Percentiles rank a stretch among this genome's conserved stretches.
phyloP scores from a whole-genome alignment of 495 filamentous ascomycete species.

The Glutinoglossum americanum region DNA sequence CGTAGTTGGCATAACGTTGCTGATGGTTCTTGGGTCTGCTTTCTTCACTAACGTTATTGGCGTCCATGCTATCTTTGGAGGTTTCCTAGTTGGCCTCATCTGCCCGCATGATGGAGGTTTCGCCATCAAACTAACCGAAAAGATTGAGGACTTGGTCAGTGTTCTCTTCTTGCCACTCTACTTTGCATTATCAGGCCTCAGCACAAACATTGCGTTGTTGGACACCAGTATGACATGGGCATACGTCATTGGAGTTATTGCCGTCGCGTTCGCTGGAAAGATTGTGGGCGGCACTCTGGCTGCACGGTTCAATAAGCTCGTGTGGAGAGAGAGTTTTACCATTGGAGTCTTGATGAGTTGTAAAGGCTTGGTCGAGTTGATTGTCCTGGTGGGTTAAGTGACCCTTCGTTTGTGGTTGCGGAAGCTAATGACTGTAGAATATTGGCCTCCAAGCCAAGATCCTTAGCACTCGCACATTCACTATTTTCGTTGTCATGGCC shows the following conservation, averaged over 20 bases:
- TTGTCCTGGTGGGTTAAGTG: conserved; percentile 52
- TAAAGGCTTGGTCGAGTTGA: conserved; percentile 88
- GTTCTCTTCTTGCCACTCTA: conserved; percentile 87
- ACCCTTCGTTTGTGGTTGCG: neutral
- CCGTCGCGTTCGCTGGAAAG: conserved; percentile 69
- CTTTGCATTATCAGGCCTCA: conserved; percentile 81
- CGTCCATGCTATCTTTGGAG: conserved; percentile 76
- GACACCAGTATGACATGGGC: conserved; percentile 72
- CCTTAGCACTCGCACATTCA: conserved; percentile 70
- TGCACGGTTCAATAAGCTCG: conserved; percentile 49
- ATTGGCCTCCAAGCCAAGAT: conserved; percentile 88
- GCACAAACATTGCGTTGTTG: conserved; percentile 71
- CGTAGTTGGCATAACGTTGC: conserved; percentile 61
- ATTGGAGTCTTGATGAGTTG: conserved; percentile 95
- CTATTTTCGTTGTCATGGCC: conserved; percentile 97
- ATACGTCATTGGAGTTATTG: conserved; percentile 72
- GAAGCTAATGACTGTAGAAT: conserved; percentile 32
- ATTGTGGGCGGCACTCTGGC: conserved; percentile 69
- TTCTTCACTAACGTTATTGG: conserved; percentile 95
- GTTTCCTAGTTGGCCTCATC: conserved; percentile 73
- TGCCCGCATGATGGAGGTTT: conserved; percentile 91
- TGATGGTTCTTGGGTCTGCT: conserved; percentile 60
- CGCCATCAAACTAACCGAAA: conserved; percentile 84
- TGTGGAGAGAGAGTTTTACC: conserved; percentile 84
- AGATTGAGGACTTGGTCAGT: conserved; percentile 80